These are phyloP conservation scores for Xylariaceae sp. DNA, from an alignment of 2,329 filamentous ascomycete genomes.

Conservation along the genomic window DNA sequence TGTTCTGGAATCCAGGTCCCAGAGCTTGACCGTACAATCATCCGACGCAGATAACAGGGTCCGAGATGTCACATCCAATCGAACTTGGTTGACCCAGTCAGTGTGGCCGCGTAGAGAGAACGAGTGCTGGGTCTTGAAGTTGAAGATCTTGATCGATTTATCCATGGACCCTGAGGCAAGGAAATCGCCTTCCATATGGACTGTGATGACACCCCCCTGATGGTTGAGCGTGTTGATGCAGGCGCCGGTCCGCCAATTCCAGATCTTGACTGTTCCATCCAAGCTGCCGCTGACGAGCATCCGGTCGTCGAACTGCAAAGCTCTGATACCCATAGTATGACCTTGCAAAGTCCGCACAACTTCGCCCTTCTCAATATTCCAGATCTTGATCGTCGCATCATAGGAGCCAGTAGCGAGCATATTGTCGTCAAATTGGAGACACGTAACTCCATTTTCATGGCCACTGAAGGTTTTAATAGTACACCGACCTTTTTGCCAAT, in stretches of 20 bases:
- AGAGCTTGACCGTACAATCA: slow-evolving; percentile 88
- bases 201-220: slow-evolving; percentile 79
- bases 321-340: slow-evolving; percentile 83
- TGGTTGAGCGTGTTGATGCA: slow-evolving; percentile 85
- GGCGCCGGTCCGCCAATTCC: slow-evolving; percentile 95
- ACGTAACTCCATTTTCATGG: slow-evolving; percentile 83
- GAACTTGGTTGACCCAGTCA: slow-evolving; percentile 97
- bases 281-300: slow-evolving; percentile 91
- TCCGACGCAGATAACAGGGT: slow-evolving; percentile 94
- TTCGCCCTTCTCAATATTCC: slow-evolving; percentile 89
- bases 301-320: slow-evolving; percentile 89
- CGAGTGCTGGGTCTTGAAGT: slow-evolving; percentile 82
- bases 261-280: slow-evolving; percentile 87
- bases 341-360: slow-evolving; percentile 85
- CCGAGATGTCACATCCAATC: slow-evolving; percentile 79
- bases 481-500: slow-evolving; percentile 96
- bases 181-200: slow-evolving; percentile 86
- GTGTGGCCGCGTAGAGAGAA: slow-evolving; percentile 83
- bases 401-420: slow-evolving; percentile 95
- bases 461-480: slow-evolving; percentile 84
- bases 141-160: slow-evolving; percentile 89
- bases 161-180: slow-evolving; percentile 91
- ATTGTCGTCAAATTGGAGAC: slow-evolving; percentile 77
- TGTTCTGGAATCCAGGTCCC: slow-evolving; percentile 85
- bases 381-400: slow-evolving; percentile 93